phyloP scores from a whole-genome alignment of 73 alveolate genomes.

The Paramecium sexaurelia region DNA sequence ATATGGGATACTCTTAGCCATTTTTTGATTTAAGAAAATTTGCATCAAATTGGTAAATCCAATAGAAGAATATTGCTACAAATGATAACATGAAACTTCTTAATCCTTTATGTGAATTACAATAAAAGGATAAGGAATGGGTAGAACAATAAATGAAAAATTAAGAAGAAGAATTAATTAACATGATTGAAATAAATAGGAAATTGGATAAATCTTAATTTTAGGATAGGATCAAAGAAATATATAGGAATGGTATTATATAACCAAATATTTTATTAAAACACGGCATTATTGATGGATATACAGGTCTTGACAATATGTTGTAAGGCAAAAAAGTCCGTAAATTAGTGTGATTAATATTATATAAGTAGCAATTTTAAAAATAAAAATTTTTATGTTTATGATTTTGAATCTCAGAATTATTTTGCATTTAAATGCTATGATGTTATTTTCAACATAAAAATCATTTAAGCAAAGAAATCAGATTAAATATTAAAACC shows the following conservation, averaged over 20 bases:
- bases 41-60: not conserved
- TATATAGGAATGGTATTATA: not conserved
- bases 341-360: not conserved
- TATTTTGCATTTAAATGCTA: too few relatives aligned
- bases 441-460: too few relatives aligned
- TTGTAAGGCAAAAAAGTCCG: not conserved
- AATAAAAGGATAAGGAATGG: not conserved
- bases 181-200: constrained; percentile 20
- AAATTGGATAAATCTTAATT: not conserved
- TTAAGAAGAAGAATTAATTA: not conserved
- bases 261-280: not conserved
- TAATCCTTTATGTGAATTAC: not conserved
- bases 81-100: not conserved
- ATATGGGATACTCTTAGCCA: not conserved
- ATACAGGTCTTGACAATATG: not conserved
- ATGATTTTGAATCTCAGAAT: too few relatives aligned
- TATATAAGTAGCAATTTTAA: not conserved
- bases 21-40: not conserved
- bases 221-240: not conserved
- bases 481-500: too few relatives aligned
- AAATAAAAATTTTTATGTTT: not conserved
- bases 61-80: not conserved
- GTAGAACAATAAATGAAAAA: not conserved
- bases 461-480: too few relatives aligned
- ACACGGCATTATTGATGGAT: constrained; percentile 16